Evolutionary conservation across 2,329 filamentous ascomycete species (phyloP), one percentile per base, ranked within the genome.

Genomic region (Golovinomyces cichoracearum): DNA sequence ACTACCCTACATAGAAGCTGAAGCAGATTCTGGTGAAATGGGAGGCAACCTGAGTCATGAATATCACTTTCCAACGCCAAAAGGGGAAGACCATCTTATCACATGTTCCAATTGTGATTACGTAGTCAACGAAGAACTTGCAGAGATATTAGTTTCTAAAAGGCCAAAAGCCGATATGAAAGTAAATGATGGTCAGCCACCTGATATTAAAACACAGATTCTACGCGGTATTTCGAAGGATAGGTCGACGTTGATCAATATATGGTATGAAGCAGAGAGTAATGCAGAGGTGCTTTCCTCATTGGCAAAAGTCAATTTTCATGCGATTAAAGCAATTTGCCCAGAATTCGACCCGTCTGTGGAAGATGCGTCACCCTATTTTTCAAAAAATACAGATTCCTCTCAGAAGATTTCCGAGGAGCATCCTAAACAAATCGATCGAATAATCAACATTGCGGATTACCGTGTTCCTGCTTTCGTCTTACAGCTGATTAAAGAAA

Each of bases 21-120:
- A 83, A 56, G 90, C 90, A 5, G 86, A 86, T 61, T 94, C 88
- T 0, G 90, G 90, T n/a, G 83, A 84, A 54, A 98, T 98, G 74
- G 90, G 90, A 27, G 90, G 90, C 12, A 80, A 78, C 54, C 65
- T 93, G 33, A 95, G 86, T 61, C 90, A 98, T 61, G 90, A 98
- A 58, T 98, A 92, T 60, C 90, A 94, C 60, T 78, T 93, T 47
- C 72, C 80, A 1, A 83, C 78, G 26, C 60, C 72, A 0, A 77
- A 80, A 46, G 90, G 90, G 6, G 90, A 95, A 61, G 90, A 98
- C 58, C 78, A 74, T 1, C 71, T 98, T 33, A 74, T 92, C 53
- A 78, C 69, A 52, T 98, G 90, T 61, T 65, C 65, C 21, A 65
- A 63, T 10, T 98, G 90, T 60, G 68, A 72, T 29, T 83, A 86